A percentile compares a stretch with the other conserved stretches of the same genome.
Evolutionary conservation across 495 filamentous ascomycete genomes (phyloP).

Genomic region (Poronia punctata): DNA sequence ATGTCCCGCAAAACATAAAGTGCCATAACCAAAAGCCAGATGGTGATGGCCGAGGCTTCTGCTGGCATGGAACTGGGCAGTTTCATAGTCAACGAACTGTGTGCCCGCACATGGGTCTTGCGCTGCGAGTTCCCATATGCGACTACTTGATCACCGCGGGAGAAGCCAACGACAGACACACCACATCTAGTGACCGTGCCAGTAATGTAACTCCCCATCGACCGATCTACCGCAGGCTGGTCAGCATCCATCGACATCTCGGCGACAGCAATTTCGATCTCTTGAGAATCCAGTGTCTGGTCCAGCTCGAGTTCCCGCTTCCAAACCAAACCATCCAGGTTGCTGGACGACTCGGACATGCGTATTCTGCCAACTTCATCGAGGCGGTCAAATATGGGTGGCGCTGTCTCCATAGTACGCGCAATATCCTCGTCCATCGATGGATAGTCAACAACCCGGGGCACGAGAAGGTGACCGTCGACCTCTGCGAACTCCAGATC

Average conservation of each 20-base stretch:
- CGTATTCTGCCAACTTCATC: neutral
- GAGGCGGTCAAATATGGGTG: neutral
- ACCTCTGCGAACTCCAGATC: neutral
- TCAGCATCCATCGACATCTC: neutral
- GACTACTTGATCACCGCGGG: neutral
- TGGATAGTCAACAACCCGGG: neutral
- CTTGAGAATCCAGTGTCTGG: neutral
- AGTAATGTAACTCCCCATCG: neutral
- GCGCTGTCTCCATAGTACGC: neutral
- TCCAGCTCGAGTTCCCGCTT: neutral
- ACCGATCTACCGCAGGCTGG: neutral
- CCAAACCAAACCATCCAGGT: neutral
- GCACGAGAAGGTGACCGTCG: neutral
- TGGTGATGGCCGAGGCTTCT: neutral
- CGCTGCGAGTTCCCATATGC: neutral
- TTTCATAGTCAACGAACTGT: neutral
- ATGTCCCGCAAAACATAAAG: neutral
- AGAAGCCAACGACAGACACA: neutral
- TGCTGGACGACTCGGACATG: neutral
- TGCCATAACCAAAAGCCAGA: neutral
- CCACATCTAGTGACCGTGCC: neutral
- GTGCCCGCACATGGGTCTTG: neutral
- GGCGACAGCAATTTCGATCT: neutral
- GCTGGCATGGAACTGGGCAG: neutral
- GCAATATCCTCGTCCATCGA: neutral